These are phyloP conservation scores for Diaporthe sp. DNA, from an alignment of 2,329 filamentous ascomycete species.

Conservation along the genomic window DNA sequence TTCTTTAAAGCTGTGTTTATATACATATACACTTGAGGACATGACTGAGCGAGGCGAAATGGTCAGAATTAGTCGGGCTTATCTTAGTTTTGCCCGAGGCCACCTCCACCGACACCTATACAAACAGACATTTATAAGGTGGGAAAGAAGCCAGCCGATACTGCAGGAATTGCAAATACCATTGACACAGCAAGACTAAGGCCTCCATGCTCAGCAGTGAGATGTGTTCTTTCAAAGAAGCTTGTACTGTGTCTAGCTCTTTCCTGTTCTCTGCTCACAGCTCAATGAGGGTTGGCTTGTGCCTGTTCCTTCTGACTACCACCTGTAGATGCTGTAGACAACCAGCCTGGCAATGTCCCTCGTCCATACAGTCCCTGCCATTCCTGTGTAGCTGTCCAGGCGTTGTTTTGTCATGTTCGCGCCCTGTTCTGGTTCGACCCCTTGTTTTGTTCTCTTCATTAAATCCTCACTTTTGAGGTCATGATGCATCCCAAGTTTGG, in stretches of 20 bases:
- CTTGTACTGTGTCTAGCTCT: constrained; percentile 29
- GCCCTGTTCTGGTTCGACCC: neutral
- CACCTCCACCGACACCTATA: neutral
- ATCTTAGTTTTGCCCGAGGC: neutral
- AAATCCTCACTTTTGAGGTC: neutral
- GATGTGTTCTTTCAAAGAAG: neutral
- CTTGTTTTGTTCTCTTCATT: neutral
- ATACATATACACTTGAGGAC: neutral
- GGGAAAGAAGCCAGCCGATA: neutral
- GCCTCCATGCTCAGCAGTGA: too few relatives aligned
- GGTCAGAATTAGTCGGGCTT: neutral
- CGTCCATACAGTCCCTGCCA: neutral
- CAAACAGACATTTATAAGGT: neutral
- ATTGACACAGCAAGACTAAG: neutral
- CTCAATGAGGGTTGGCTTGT: constrained; percentile 19
- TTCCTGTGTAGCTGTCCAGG: neutral
- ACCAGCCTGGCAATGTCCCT: neutral
- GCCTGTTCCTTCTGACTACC: constrained; percentile 25
- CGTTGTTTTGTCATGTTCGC: neutral
- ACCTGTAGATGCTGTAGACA: constrained; percentile 14
- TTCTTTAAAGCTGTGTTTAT: neutral
- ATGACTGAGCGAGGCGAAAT: neutral
- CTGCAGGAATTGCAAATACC: neutral
- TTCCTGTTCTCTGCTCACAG: neutral
- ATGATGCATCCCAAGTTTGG: neutral